These are phyloP conservation scores for Prunus padus DNA, from an alignment of 306 rosid species.

Conservation along the genomic window DNA sequence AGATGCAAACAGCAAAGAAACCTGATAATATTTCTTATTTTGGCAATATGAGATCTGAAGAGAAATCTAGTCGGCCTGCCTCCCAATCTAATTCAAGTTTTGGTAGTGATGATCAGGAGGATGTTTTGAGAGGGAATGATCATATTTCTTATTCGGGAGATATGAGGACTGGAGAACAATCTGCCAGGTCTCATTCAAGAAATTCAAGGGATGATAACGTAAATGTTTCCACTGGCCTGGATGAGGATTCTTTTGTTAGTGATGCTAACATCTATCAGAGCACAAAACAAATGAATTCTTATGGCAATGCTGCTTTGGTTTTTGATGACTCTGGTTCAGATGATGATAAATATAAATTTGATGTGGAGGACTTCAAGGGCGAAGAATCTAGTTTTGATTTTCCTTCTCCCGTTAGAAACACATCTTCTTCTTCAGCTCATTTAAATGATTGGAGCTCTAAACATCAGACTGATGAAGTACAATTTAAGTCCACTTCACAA, in stretches of 20 bases:
- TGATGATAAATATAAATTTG: conserved; percentile 48
- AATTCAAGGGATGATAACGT: conserved; percentile 31
- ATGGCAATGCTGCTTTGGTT: conserved; percentile 40
- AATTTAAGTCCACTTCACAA: conserved; percentile 33
- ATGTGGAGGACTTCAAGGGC: conserved; percentile 35
- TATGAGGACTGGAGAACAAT: conserved; percentile 32
- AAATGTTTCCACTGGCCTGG: conserved; percentile 31
- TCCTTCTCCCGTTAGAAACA: conserved; percentile 41
- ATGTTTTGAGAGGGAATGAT: conserved; percentile 34
- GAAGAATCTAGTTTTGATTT: conserved; percentile 43
- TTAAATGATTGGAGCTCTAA: conserved; percentile 45
- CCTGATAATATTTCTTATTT: conserved; percentile 41
- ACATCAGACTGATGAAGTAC: conserved; percentile 39
- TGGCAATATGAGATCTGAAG: conserved; percentile 43
- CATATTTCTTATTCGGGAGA: conserved; percentile 35
- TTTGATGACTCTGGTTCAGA: conserved; percentile 82
- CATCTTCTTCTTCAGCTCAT: conserved; percentile 37
- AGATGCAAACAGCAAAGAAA: conserved; percentile 30
- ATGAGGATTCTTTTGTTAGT: conserved; percentile 40
- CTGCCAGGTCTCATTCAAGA: conserved; percentile 37
- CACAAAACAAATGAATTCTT: conserved; percentile 35
- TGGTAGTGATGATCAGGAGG: conserved; percentile 38
- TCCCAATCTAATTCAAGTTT: conserved; percentile 43
- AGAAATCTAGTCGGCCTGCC: conserved; percentile 38
- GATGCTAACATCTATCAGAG: conserved; percentile 36